Base-by-base conservation (phyloP, 371 early-diverging fungal genomes). In the Zopfochytrium polystomum region DNA sequence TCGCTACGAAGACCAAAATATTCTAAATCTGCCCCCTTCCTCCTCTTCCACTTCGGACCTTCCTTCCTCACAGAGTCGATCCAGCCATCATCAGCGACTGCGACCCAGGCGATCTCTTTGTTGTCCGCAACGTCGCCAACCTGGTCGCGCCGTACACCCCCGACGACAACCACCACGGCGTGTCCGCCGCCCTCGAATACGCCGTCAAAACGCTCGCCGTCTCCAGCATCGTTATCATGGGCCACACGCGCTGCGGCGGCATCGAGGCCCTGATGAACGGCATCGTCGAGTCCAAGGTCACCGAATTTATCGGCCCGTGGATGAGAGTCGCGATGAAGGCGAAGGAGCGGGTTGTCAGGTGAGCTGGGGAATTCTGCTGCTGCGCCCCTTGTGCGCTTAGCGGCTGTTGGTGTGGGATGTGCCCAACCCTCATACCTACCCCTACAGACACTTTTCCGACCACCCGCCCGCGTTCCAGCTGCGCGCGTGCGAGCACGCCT, bases 81-180 rank as follows among this genome's bases (percentile, higher is more conserved):
- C 75, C 75, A 4, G 75, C 72, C 4, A 67, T 75, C 44, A 66
- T 75, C 49, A 75, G 72, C 15, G 75, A 68, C 63, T 72, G 72
- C 52, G 72, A 72, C 22, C 75, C 72, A 1, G 75, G 74, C 13
- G 75, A 75, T 47, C 22, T 75, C 27, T 75, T 75, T 65, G 65
- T 75, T 15, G 58, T 72, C 33, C 65, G 75, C 20, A 75, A 75
- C 52, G 70, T 75, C 15, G 72, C 75, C 38, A 72, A 71, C 54
- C 55, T 75, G 15, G 70, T 75, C 13, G 65, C 66, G 1, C 75
- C 75, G 1, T 75, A 75, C 52, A 31, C 46, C n/a, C 60, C 56
- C 3, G 63, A 66, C 49, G 57, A 60, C 1, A 53, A 47, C 4
- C 50, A 50, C 18, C 72, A 70, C 57, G 75, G 72, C n/a, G 68